Evolutionary conservation across 208 protist species (phyloP).

Genomic region (Lotmaria passim): DNA sequence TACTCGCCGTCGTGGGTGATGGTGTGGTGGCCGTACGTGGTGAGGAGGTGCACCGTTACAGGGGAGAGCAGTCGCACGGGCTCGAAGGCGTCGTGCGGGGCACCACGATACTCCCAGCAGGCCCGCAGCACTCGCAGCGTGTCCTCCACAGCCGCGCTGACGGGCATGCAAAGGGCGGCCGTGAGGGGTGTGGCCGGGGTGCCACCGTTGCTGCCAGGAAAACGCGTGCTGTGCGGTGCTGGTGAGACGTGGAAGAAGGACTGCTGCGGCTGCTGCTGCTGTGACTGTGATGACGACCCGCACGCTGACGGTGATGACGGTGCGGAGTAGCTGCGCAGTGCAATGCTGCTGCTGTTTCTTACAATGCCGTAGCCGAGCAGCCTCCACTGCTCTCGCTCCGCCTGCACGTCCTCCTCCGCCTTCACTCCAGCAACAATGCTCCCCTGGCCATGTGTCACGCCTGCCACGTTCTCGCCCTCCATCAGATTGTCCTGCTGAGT

Average conservation of each 20-base stretch:
- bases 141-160: conserved; percentile 54
- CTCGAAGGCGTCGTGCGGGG: conserved; percentile 70
- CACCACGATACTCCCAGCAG: conserved; percentile 62
- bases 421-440: no score
- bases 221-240: neutral
- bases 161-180: conserved; percentile 14
- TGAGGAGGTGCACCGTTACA: conserved; percentile 56
- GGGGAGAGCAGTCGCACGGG: conserved; percentile 48
- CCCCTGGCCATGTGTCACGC: neutral
- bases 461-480: no score
- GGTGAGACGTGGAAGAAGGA: no score
- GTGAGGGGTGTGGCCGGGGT: neutral
- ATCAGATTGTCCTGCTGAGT: conserved; percentile 3
- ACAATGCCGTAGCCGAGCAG: neutral
- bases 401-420: conserved; percentile 22
- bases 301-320: neutral
- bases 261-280: no score
- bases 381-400: neutral
- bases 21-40: conserved; percentile 56
- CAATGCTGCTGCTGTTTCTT: neutral
- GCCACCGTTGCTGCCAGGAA: neutral
- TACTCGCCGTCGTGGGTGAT: conserved; percentile 50
- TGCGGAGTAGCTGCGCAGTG: neutral
- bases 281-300: no score
- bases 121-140: conserved; percentile 48